Conservation (phyloP, 2,329 filamentous ascomycete species). For the Dothidotthia symphoricarpi region DNA sequence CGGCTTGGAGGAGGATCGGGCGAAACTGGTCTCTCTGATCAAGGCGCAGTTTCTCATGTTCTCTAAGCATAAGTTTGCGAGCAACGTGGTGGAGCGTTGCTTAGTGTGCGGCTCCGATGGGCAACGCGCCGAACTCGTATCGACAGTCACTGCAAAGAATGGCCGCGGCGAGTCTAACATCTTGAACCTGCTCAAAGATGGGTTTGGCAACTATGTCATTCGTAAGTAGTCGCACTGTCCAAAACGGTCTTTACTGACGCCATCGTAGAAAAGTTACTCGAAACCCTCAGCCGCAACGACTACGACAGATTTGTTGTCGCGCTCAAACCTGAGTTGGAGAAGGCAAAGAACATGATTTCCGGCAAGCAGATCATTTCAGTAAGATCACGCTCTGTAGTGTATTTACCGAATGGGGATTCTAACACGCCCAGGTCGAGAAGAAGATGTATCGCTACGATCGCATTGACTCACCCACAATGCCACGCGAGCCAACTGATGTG, state of each 20-base stretch:
- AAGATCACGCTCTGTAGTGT: slow-evolving; percentile 8
- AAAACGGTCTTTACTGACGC: too few relatives aligned
- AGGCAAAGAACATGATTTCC: slow-evolving; percentile 43
- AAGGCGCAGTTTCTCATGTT: slow-evolving; percentile 68
- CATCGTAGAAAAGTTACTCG: slow-evolving; percentile 65
- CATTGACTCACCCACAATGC: slow-evolving; percentile 29
- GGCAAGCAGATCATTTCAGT: slow-evolving; percentile 47
- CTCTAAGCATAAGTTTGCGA: slow-evolving; percentile 95
- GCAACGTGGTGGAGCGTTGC: slow-evolving; percentile 95
- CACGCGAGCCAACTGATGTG: slow-evolving; percentile 20
- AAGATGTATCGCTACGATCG: slow-evolving; percentile 48
- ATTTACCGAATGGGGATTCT: slow-evolving; percentile 2
- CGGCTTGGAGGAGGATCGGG: slow-evolving; percentile 69
- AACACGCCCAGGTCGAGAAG: slow-evolving; percentile 44
- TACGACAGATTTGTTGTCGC: slow-evolving; percentile 44
- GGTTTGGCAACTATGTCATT: slow-evolving; percentile 94
- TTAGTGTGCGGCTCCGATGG: slow-evolving; percentile 68
- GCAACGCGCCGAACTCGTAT: slow-evolving; percentile 68
- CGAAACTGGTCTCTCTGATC: slow-evolving; percentile 71
- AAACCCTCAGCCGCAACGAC: slow-evolving; percentile 43
- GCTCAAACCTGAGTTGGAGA: slow-evolving; percentile 47
- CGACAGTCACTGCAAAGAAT: slow-evolving; percentile 47
- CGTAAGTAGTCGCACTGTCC: slow-evolving; percentile 34
- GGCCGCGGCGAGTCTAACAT: slow-evolving; percentile 69
- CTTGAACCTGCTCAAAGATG: slow-evolving; percentile 78